phyloP scores from a whole-genome alignment of 495 filamentous ascomycete species.

The Xylaria venustula region DNA sequence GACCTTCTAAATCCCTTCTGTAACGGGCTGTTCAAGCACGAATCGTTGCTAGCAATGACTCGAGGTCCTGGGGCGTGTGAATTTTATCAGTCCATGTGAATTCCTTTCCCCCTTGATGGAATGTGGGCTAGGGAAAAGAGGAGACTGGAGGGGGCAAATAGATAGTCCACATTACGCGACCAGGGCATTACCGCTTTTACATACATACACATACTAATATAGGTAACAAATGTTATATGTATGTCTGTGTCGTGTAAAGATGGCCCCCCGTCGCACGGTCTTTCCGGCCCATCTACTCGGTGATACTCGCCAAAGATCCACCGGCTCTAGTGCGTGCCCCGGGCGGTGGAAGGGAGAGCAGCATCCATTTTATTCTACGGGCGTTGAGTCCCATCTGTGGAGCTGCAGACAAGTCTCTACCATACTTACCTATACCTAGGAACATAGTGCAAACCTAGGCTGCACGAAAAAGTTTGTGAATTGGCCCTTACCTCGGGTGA shows the following conservation, averaged over 20 bases:
- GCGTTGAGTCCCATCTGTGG: background rate
- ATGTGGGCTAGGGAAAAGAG: slow-evolving; percentile 8
- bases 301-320: slow-evolving; percentile 1
- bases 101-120: slow-evolving; percentile 2
- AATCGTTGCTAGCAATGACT: background rate
- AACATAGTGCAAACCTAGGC: background rate
- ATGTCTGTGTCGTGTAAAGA: background rate
- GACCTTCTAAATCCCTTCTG: background rate
- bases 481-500: slow-evolving; percentile 1
- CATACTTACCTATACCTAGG: background rate
- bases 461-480: background rate
- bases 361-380: background rate
- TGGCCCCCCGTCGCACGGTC: background rate
- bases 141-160: background rate
- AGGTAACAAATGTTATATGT: background rate
- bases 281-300: background rate
- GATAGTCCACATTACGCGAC: background rate
- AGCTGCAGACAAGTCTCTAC: background rate
- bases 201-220: background rate
- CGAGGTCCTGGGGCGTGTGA: background rate
- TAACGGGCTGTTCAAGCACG: background rate
- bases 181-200: background rate
- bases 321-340: background rate
- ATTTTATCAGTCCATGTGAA: background rate
- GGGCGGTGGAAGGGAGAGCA: background rate